Conservation (phyloP, 129 eudicot species). For the Tagetes patula region DNA sequence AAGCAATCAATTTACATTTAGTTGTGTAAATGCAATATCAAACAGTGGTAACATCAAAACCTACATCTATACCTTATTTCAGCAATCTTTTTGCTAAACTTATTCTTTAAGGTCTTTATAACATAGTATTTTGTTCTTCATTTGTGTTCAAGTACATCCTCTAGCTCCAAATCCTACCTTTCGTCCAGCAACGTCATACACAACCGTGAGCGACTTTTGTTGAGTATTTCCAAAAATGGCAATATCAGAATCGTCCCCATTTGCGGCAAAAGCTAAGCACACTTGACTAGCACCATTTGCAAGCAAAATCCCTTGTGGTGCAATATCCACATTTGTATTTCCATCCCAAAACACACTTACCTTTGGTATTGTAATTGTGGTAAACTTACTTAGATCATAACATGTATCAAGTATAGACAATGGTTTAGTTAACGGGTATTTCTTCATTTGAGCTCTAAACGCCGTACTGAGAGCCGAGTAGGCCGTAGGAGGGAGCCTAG, state of each 20-base stretch:
- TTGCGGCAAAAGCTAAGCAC: conserved; percentile 73
- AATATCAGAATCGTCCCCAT: conserved; percentile 37
- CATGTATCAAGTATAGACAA: conserved; percentile 67
- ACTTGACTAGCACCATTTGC: conserved; percentile 1
- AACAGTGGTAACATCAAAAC: conserved; percentile 29
- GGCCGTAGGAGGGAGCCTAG: conserved; percentile 64
- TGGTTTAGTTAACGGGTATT: conserved; percentile 49
- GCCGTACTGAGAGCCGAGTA: conserved; percentile 49
- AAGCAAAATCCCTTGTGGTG: conserved; percentile 35
- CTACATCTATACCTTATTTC: conserved; percentile 30
- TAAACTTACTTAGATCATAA: conserved; percentile 48
- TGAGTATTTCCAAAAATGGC: conserved; percentile 66
- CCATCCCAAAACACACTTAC: conserved; percentile 47
- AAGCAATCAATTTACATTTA: conserved; percentile 9
- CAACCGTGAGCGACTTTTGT: conserved; percentile 36
- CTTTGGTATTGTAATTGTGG: conserved; percentile 42
- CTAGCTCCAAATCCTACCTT: conserved; percentile 1
- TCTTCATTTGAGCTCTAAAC: conserved; percentile 46
- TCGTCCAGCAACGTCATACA: conserved; percentile 14
- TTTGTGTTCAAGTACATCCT: conserved; percentile 16
- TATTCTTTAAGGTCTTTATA: background rate
- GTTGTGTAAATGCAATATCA: conserved; percentile 1
- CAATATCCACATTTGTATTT: conserved; percentile 35
- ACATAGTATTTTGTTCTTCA: conserved; percentile 9
- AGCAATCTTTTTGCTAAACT: conserved; percentile 24